These are phyloP conservation scores for Cladosporium oxysporum DNA, from an alignment of 2,329 filamentous ascomycete genomes.

Conservation along the genomic window DNA sequence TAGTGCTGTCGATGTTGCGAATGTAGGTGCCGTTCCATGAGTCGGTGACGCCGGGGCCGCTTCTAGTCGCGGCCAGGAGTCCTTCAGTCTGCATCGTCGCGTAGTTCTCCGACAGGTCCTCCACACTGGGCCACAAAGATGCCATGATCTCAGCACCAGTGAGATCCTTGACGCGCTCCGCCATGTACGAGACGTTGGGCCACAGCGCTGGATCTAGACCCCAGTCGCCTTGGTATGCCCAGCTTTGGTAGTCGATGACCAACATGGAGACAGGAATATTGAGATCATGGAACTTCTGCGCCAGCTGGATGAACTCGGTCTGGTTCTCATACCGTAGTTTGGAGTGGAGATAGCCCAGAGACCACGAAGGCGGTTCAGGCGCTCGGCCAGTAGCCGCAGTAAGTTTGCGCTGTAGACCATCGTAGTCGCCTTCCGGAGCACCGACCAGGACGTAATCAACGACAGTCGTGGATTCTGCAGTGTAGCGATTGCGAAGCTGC, in stretches of 20 bases:
- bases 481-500: conserved; percentile 32
- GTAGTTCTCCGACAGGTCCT: conserved; percentile 34
- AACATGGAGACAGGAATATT: conserved; percentile 36
- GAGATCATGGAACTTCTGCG: conserved; percentile 34
- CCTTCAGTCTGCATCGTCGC: conserved; percentile 32
- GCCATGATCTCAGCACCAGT: conserved; percentile 40
- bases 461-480: conserved; percentile 31
- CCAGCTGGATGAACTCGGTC: conserved; percentile 33
- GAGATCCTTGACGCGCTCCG: conserved; percentile 32
- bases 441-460: conserved; percentile 38
- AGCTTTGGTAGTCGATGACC: conserved; percentile 37
- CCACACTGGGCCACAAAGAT: conserved; percentile 36
- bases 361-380: conserved; percentile 34
- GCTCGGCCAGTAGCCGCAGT: conserved; percentile 35
- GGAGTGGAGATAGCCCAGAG: conserved; percentile 36
- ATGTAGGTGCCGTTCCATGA: conserved; percentile 37
- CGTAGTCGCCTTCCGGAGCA: conserved; percentile 35
- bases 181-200: conserved; percentile 35
- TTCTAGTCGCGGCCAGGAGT: conserved; percentile 32
- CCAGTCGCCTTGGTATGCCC: conserved; percentile 38
- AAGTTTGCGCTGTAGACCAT: conserved; percentile 32
- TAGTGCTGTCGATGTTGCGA: conserved; percentile 37
- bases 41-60: conserved; percentile 34
- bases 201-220: conserved; percentile 34
- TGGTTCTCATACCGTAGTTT: conserved; percentile 39